phyloP scores from a whole-genome alignment of 352 stramenopile genomes.

The Pseudoperonospora humuli region DNA sequence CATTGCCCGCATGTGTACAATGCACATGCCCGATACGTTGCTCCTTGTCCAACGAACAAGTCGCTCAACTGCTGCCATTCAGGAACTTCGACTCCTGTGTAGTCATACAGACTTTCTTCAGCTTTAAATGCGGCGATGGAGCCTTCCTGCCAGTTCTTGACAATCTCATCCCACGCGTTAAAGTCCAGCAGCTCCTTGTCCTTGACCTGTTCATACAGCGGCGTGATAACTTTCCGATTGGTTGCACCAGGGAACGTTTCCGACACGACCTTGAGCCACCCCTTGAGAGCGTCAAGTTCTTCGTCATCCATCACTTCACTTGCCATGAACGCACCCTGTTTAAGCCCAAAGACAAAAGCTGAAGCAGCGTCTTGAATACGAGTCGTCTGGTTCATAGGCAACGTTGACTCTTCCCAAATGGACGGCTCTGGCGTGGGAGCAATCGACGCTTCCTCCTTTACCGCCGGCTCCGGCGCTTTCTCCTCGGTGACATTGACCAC shows the following conservation, averaged over 20 bases:
- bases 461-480: slow-evolving; percentile 7
- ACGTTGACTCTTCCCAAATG: slow-evolving; percentile 75
- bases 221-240: slow-evolving; percentile 58
- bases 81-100: slow-evolving; percentile 33
- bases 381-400: slow-evolving; percentile 67
- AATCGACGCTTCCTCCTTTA: slow-evolving; percentile 9
- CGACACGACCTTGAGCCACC: slow-evolving; percentile 66
- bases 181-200: slow-evolving; percentile 58
- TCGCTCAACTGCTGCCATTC: slow-evolving; percentile 63
- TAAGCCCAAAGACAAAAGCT: slow-evolving; percentile 74
- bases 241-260: slow-evolving; percentile 65
- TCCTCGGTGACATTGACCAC: not conserved
- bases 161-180: slow-evolving; percentile 53
- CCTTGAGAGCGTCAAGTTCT: slow-evolving; percentile 69
- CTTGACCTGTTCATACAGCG: slow-evolving; percentile 40
- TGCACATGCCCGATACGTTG: slow-evolving; percentile 59
- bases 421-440: slow-evolving; percentile 11
- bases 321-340: slow-evolving; percentile 69
- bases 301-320: slow-evolving; percentile 67
- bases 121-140: slow-evolving; percentile 43
- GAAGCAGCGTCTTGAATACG: slow-evolving; percentile 68
- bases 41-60: slow-evolving; percentile 57
- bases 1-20: slow-evolving; percentile 80
- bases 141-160: slow-evolving; percentile 53
- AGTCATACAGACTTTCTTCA: slow-evolving; percentile 49